Percentiles rank a stretch among this genome's conserved stretches.
Conservation (phyloP, 2,329 filamentous ascomycete species). For the Alternaria conjuncta region DNA sequence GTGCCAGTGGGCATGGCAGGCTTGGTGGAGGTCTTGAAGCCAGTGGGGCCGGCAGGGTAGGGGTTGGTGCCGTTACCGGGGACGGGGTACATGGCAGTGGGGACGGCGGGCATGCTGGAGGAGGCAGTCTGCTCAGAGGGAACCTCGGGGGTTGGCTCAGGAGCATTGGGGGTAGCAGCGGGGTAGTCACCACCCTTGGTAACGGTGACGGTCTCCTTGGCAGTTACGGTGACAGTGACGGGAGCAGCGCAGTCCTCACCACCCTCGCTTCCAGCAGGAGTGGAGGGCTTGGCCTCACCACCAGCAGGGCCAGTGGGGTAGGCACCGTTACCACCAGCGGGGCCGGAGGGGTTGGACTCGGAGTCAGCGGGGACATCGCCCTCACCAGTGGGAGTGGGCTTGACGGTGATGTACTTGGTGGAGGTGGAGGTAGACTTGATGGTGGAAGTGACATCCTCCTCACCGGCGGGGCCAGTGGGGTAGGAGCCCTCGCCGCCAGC, state of each 20-base stretch:
- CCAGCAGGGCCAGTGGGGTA: slow-evolving; percentile 13
- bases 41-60: slow-evolving; percentile 35
- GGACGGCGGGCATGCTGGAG: slow-evolving; percentile 18
- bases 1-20: slow-evolving; percentile 27
- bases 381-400: slow-evolving; percentile 9
- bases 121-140: slow-evolving; percentile 15
- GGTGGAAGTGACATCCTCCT: slow-evolving; percentile 44
- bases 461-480: slow-evolving; percentile 4
- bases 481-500: slow-evolving; percentile 11
- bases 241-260: slow-evolving; percentile 41
- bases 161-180: slow-evolving; percentile 9
- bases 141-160: slow-evolving; percentile 12
- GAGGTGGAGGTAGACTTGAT: slow-evolving; percentile 40
- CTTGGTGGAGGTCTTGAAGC: slow-evolving; percentile 42
- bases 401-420: slow-evolving; percentile 42
- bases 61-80: slow-evolving; percentile 37
- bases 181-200: slow-evolving; percentile 29
- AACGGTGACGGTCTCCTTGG: slow-evolving; percentile 48
- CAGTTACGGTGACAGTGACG: slow-evolving; percentile 47
- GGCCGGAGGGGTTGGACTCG: slow-evolving; percentile 1
- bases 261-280: slow-evolving; percentile 9
- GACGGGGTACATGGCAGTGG: slow-evolving; percentile 32
- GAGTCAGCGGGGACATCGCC: slow-evolving; percentile 1
- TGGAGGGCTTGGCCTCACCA: slow-evolving; percentile 4
- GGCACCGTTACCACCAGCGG: neutral